A percentile compares a stretch with the other conserved stretches of the same genome.
These are phyloP conservation scores for Pythium dissimile DNA, from an alignment of 352 stramenopile species.

Conservation along the genomic window DNA sequence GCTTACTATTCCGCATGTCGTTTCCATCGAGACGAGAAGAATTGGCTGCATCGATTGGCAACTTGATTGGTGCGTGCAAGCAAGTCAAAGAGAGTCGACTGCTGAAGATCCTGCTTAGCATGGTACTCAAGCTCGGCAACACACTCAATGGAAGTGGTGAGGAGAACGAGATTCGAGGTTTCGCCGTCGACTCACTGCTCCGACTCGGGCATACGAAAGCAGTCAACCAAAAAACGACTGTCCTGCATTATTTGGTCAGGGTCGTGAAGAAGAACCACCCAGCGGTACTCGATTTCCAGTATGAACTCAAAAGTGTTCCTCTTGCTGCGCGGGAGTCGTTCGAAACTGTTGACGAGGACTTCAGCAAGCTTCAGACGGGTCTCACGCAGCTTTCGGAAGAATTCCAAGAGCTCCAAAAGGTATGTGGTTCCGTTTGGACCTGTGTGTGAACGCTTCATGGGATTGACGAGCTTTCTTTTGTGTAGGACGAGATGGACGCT, in stretches of 20 bases:
- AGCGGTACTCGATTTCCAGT: conserved; percentile 89
- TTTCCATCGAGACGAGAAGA: conserved; percentile 80
- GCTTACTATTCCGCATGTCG: conserved; percentile 78
- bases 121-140: conserved; percentile 97
- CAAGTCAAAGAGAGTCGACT: conserved; percentile 91
- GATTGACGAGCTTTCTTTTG: background rate
- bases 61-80: conserved; percentile 89
- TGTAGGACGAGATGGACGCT: conserved; percentile 5
- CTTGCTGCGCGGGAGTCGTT: conserved; percentile 82
- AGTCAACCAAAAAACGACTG: conserved; percentile 96
- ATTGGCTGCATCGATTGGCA: conserved; percentile 66
- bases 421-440: too few species aligned
- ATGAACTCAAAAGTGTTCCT: conserved; percentile 84
- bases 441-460: too few species aligned
- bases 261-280: conserved; percentile 95
- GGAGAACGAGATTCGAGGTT: conserved; percentile 89
- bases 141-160: conserved; percentile 92
- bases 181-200: conserved; percentile 95
- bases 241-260: conserved; percentile 97
- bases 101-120: conserved; percentile 94
- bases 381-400: conserved; percentile 45
- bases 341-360: conserved; percentile 63
- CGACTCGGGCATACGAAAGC: conserved; percentile 94
- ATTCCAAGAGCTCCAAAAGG: conserved; percentile 42
- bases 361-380: conserved; percentile 50